Conservation (phyloP, 768 basidiomycete species). For the Tylopilus sp. region DNA sequence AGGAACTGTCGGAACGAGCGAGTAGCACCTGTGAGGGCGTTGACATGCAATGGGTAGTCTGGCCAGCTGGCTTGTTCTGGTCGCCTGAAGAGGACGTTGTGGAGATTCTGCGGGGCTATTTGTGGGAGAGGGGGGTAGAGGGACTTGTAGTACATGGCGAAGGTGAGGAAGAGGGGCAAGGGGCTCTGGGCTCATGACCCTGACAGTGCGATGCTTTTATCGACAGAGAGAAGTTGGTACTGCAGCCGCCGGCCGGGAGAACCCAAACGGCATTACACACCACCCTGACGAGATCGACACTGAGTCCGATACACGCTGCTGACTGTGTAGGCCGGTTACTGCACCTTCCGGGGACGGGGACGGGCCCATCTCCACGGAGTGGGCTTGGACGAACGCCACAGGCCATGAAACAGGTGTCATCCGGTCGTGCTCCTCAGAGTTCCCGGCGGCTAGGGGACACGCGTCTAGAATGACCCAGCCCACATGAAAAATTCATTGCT, state of each 20-base stretch:
- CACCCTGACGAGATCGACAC: too few species aligned
- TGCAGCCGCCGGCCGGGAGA: too few species aligned
- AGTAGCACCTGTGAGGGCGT: slow-evolving; percentile 48
- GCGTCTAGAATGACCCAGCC: too few species aligned
- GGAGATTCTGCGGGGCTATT: slow-evolving; percentile 49
- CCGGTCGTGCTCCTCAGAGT: not conserved
- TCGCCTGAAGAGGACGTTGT: slow-evolving; percentile 52
- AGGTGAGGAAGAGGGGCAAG: not conserved
- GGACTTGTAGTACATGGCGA: slow-evolving; percentile 55
- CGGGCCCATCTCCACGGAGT: too few species aligned
- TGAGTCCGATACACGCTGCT: not conserved
- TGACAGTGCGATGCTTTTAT: slow-evolving; percentile 4
- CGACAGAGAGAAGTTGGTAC: not conserved
- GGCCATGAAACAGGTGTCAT: too few species aligned
- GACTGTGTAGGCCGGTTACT: not conserved
- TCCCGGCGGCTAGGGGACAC: not conserved
- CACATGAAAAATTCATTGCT: too few species aligned
- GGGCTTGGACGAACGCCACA: too few species aligned
- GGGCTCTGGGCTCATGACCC: not conserved
- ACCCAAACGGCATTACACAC: too few species aligned
- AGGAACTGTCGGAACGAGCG: slow-evolving; percentile 48
- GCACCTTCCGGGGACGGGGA: not conserved
- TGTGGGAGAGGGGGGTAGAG: slow-evolving; percentile 50
- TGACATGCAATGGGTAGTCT: slow-evolving; percentile 54
- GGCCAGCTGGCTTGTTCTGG: slow-evolving; percentile 54